Conservation (phyloP, 2,329 filamentous ascomycete species). For the Colletotrichum tropicicola region DNA sequence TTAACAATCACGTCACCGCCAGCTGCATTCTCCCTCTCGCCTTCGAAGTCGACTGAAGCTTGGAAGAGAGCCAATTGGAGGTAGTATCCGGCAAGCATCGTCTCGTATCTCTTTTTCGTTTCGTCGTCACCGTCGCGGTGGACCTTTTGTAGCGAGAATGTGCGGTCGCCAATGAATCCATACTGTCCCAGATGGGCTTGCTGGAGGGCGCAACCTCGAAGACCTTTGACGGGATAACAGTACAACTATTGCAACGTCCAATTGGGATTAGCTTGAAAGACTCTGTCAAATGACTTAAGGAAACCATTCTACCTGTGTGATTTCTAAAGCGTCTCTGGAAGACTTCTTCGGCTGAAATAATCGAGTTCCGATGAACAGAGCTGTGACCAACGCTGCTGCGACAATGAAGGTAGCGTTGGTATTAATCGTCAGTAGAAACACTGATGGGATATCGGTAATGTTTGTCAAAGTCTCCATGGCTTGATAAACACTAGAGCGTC, state of each 20-base stretch:
- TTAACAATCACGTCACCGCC: neutral
- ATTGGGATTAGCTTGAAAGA: no score
- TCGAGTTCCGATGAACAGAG: neutral
- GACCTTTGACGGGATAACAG: constrained; percentile 3
- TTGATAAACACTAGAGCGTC: no score
- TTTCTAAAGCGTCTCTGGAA: neutral
- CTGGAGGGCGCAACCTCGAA: neutral
- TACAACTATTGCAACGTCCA: no score
- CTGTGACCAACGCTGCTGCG: neutral
- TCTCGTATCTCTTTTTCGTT: neutral
- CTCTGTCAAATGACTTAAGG: no score
- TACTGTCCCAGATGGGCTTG: neutral
- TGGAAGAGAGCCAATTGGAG: neutral
- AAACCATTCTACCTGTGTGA: neutral
- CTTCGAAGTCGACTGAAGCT: neutral
- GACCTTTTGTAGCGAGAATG: neutral
- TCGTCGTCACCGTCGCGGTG: neutral
- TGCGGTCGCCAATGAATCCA: neutral
- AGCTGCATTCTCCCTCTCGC: neutral
- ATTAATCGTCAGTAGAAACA: no score
- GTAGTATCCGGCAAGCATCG: neutral
- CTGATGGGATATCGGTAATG: no score
- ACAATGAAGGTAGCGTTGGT: no score
- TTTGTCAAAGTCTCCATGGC: no score
- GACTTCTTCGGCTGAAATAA: neutral